These are phyloP conservation scores for Claviceps africana DNA, from an alignment of 2,329 filamentous ascomycete species.

Conservation along the genomic window DNA sequence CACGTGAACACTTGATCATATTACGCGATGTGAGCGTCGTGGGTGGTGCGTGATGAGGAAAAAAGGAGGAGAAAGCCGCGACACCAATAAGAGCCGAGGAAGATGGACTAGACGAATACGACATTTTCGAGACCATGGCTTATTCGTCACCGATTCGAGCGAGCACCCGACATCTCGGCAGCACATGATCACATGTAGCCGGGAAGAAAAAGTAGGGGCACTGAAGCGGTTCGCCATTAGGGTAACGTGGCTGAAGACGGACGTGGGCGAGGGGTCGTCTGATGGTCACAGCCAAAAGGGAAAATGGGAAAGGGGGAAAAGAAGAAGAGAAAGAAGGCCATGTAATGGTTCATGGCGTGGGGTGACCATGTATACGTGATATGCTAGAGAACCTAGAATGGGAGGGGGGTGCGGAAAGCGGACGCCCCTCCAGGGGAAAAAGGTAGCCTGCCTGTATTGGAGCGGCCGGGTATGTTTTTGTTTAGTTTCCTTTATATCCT, in stretches of 20 bases:
- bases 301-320: too few species aligned
- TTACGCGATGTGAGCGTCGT: background rate
- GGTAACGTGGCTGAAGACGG: background rate
- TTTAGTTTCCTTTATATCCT: background rate
- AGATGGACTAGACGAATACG: too few species aligned
- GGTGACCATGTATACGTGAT: slow-evolving; percentile 4
- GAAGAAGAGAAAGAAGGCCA: background rate
- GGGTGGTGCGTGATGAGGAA: too few species aligned
- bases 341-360: background rate
- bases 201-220: too few species aligned
- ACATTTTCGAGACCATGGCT: background rate
- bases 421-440: background rate
- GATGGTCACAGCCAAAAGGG: background rate
- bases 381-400: slow-evolving; percentile 3
- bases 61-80: too few species aligned
- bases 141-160: background rate
- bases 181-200: too few species aligned
- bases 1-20: background rate
- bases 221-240: background rate
- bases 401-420: background rate
- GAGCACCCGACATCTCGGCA: too few species aligned
- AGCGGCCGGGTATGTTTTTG: background rate
- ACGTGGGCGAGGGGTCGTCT: background rate
- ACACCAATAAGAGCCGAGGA: too few species aligned
- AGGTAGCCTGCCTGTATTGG: background rate